Evolutionary conservation across 192 early-diverging fungal species (phyloP), one percentile per base, ranked within the genome.

Genomic region (Gryganskiella cystojenkinii): DNA sequence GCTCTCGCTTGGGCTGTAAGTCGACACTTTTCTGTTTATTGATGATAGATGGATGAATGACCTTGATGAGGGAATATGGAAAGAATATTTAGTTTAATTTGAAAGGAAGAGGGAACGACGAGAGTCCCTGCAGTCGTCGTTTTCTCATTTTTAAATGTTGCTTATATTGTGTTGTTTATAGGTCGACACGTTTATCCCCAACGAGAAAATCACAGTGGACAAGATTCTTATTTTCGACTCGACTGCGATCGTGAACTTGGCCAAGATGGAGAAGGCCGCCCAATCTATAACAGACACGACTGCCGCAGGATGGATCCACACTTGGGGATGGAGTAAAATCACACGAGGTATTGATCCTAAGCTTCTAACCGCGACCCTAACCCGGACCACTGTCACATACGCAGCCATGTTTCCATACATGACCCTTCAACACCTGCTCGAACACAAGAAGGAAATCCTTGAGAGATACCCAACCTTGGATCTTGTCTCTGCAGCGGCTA

Each of bases 151-250:
- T n/a, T 37, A 42, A 10, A n/a, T 34, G 14, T 42, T 42, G 8
- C 9, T 17, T 30, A 1, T 44, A 8, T 19, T 30, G 10, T 22
- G 34, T 46, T 33, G 14, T 28, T 30, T 6, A 20, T 46, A 78
- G 74, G 74, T 78, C 22, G 69, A 69, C 49, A 64, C 60, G 6
- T 78, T 64, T 60, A 31, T 78, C 13, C 74, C 74, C 17, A 31
- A 45, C 9, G 66, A 69, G 43, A 49, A 60, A 33, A 60, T 78
- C 61, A 68, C 51, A 53, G 67, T 78, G 4, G 66, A 78, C 42
- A 78, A 69, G 25, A 61, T 78, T 4, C 27, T 78, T n/a, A 69
- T 78, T 37, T 78, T 78, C 60, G 74, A 78, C 60, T 78, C 74
- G 43, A 69, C 74, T 2, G 52, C 74, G 0, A 6, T 78, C 43